phyloP scores from a whole-genome alignment of 495 filamentous ascomycete species.

The Aspergillus egyptiacus region DNA sequence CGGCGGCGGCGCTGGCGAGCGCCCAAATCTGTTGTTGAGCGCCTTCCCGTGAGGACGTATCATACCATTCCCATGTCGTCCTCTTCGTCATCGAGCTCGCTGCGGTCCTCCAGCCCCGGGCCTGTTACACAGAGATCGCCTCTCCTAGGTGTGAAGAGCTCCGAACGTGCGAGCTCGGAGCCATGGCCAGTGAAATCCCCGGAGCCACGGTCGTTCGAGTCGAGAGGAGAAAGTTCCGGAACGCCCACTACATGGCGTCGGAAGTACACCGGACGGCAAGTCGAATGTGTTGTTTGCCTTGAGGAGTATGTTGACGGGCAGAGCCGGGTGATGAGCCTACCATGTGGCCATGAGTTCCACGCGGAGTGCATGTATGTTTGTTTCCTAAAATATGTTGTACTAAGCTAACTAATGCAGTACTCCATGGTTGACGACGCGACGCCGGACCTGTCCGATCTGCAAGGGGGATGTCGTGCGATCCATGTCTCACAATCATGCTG shows the following conservation, averaged over 20 bases:
- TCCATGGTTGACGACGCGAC: constrained; percentile 93
- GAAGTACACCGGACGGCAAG: constrained; percentile 79
- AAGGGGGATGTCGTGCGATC: constrained; percentile 89
- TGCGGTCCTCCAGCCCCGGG: constrained; percentile 43
- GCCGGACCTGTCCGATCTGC: constrained; percentile 94
- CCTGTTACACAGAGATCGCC: constrained; percentile 70
- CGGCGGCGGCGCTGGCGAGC: constrained; percentile 89
- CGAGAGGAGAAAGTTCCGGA: constrained; percentile 45
- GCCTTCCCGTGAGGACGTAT: constrained; percentile 91
- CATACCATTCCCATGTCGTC: constrained; percentile 68
- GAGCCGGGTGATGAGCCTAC: constrained; percentile 91
- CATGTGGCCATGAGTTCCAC: constrained; percentile 98
- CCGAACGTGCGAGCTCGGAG: constrained; percentile 38
- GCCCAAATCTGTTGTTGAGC: constrained; percentile 91
- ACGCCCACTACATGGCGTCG: constrained; percentile 56
- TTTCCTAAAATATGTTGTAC: constrained; percentile 8
- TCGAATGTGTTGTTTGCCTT: constrained; percentile 95
- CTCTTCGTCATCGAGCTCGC: constrained; percentile 47
- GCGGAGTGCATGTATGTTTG: constrained; percentile 90
- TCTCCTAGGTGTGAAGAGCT: constrained; percentile 43
- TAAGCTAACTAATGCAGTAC: constrained; percentile 53
- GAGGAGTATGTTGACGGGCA: constrained; percentile 96
- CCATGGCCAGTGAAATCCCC: constrained; percentile 45
- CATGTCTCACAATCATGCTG: constrained; percentile 43
- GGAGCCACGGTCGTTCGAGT: constrained; percentile 34